Conservation (phyloP, 2,329 filamentous ascomycete species). For the Coniochaeta sp. region DNA sequence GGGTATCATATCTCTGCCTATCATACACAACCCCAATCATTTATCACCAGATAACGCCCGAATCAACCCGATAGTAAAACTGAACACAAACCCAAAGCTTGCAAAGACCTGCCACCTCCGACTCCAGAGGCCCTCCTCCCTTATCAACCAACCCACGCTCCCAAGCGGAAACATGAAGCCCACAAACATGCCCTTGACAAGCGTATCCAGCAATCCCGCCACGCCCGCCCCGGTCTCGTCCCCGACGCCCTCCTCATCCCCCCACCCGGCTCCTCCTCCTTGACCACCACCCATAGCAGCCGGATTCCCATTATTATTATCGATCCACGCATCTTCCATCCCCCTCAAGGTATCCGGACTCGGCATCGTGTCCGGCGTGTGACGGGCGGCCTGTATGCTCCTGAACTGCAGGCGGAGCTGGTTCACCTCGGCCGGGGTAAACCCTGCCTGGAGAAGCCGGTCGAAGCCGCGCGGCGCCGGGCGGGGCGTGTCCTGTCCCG, state of each 20-base stretch:
- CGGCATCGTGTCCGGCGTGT: slow-evolving; percentile 86
- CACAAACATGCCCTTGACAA: slow-evolving; percentile 80
- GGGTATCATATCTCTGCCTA: not conserved
- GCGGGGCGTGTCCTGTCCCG: slow-evolving; percentile 13
- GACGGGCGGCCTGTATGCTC: slow-evolving; percentile 71
- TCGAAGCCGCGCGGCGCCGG: slow-evolving; percentile 73
- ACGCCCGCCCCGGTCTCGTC: slow-evolving; percentile 37
- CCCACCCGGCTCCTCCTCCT: slow-evolving; percentile 25
- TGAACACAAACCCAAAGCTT: slow-evolving; percentile 74
- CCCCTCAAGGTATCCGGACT: slow-evolving; percentile 64
- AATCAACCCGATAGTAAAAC: slow-evolving; percentile 67
- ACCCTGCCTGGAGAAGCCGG: slow-evolving; percentile 70
- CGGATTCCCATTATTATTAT: slow-evolving; percentile 43
- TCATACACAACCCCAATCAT: not conserved
- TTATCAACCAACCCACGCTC: slow-evolving; percentile 73
- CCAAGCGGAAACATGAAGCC: slow-evolving; percentile 95
- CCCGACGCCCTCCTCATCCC: slow-evolving; percentile 20
- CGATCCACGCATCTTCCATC: slow-evolving; percentile 88
- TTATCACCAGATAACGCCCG: slow-evolving; percentile 32
- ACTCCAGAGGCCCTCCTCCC: slow-evolving; percentile 83
- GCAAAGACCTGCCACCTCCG: slow-evolving; percentile 81
- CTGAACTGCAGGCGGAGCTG: slow-evolving; percentile 83
- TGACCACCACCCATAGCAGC: slow-evolving; percentile 24
- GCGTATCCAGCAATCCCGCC: slow-evolving; percentile 65
- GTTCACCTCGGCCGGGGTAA: slow-evolving; percentile 75